These are phyloP conservation scores for Pyrenophora tritici-repentis DNA, from an alignment of 2,329 filamentous ascomycete genomes.

Conservation along the genomic window DNA sequence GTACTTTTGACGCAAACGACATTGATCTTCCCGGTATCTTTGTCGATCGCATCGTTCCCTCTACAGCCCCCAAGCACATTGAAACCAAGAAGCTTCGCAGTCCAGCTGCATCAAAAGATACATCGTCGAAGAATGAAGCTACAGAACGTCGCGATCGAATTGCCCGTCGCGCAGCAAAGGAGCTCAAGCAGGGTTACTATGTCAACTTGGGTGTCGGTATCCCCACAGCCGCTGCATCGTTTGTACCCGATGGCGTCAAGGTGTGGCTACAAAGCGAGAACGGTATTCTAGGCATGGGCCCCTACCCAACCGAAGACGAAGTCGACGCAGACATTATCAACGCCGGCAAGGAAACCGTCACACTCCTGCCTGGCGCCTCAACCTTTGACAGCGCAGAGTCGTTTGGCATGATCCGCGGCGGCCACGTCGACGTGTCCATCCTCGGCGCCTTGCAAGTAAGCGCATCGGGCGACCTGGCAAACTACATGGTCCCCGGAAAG, in stretches of 20 bases:
- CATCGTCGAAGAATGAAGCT: slow-evolving; percentile 15
- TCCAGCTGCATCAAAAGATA: slow-evolving; percentile 22
- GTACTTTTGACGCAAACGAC: slow-evolving; percentile 80
- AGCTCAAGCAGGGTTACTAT: slow-evolving; percentile 95
- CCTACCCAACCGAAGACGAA: slow-evolving; percentile 61
- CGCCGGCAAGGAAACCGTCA: slow-evolving; percentile 91
- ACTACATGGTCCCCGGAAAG: slow-evolving; percentile 92
- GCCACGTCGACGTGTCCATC: slow-evolving; percentile 84
- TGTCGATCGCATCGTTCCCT: slow-evolving; percentile 85
- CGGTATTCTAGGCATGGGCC: slow-evolving; percentile 53
- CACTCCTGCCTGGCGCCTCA: slow-evolving; percentile 76
- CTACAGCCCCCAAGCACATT: slow-evolving; percentile 76
- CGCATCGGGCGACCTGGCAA: slow-evolving; percentile 78
- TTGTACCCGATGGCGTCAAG: slow-evolving; percentile 64
- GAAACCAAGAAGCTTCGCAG: slow-evolving; percentile 56
- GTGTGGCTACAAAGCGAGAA: slow-evolving; percentile 64
- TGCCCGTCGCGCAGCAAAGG: slow-evolving; percentile 80
- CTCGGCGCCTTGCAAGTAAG: slow-evolving; percentile 89
- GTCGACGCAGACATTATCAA: slow-evolving; percentile 91
- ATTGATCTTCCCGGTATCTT: slow-evolving; percentile 91
- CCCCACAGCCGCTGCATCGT: slow-evolving; percentile 86
- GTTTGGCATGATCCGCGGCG: slow-evolving; percentile 91
- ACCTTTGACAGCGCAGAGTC: slow-evolving; percentile 86
- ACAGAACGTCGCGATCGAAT: slow-evolving; percentile 69
- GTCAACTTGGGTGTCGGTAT: slow-evolving; percentile 91